Conservation (phyloP, 331 rosid species). For the Erythrophleum ivorense region DNA sequence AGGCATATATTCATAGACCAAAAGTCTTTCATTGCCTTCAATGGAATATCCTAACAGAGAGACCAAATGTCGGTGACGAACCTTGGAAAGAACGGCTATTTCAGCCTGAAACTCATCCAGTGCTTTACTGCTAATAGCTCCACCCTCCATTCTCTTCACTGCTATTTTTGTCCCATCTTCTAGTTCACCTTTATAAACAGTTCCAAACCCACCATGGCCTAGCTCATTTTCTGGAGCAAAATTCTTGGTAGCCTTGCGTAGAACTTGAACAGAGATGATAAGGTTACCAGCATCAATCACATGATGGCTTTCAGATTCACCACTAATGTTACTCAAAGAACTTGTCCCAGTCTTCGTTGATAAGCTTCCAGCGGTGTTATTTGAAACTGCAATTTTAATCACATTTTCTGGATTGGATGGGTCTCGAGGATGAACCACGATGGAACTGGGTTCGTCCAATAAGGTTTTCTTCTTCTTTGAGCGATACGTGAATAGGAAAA, state of each 20-base stretch:
- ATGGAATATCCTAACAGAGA: slow-evolving; percentile 70
- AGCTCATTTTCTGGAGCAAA: slow-evolving; percentile 72
- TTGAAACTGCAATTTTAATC: slow-evolving; percentile 56
- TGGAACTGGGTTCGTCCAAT: slow-evolving; percentile 43
- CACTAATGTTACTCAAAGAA: slow-evolving; percentile 51
- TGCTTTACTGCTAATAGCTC: slow-evolving; percentile 56
- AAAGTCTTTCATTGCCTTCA: slow-evolving; percentile 74
- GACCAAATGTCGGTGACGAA: slow-evolving; percentile 80
- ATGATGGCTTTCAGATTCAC: slow-evolving; percentile 55
- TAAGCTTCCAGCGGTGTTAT: slow-evolving; percentile 48
- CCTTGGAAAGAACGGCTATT: slow-evolving; percentile 78
- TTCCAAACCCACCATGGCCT: slow-evolving; percentile 85
- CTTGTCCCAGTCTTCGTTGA: slow-evolving; percentile 57
- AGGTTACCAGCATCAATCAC: slow-evolving; percentile 53
- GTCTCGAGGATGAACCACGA: slow-evolving; percentile 61
- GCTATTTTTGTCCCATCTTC: slow-evolving; percentile 71
- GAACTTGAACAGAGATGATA: slow-evolving; percentile 63
- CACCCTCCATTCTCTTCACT: slow-evolving; percentile 89
- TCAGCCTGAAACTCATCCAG: slow-evolving; percentile 78
- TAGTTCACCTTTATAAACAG: slow-evolving; percentile 76
- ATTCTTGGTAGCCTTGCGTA: slow-evolving; percentile 63
- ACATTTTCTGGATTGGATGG: slow-evolving; percentile 55
- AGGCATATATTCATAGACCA: slow-evolving; percentile 81
- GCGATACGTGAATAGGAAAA: slow-evolving; percentile 48
- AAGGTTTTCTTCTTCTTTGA: slow-evolving; percentile 48